phyloP scores from a whole-genome alignment of 768 basidiomycete genomes.

The Crepidotus variabilis region DNA sequence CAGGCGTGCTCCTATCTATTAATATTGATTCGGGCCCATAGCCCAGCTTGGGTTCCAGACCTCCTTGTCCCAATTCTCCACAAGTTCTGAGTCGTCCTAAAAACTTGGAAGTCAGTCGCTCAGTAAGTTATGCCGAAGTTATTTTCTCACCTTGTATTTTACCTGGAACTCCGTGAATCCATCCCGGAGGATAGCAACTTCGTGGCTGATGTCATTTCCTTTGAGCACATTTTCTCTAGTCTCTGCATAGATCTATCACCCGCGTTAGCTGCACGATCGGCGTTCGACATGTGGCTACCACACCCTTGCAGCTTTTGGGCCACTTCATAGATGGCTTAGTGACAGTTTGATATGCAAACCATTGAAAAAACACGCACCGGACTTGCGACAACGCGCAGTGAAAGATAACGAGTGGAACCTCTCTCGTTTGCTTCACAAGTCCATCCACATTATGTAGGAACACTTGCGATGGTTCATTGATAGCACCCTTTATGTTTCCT shows the following conservation, averaged over 20 bases:
- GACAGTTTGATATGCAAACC: not conserved
- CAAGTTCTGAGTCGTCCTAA: constrained; percentile 64
- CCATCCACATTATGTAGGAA: constrained; percentile 56
- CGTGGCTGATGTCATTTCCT: constrained; percentile 39
- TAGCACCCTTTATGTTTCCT: constrained; percentile 69
- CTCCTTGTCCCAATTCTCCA: constrained; percentile 74
- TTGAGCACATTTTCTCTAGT: constrained; percentile 47
- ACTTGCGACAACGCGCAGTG: constrained; percentile 78
- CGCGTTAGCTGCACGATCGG: constrained; percentile 4
- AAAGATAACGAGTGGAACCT: constrained; percentile 64
- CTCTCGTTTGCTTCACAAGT: constrained; percentile 58
- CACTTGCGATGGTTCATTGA: constrained; percentile 57
- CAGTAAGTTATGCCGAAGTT: not conserved
- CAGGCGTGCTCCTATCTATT: not conserved
- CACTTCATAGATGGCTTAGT: constrained; percentile 35
- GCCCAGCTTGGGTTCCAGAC: constrained; percentile 48
- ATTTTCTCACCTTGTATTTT: constrained; percentile 52
- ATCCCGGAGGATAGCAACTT: constrained; percentile 63
- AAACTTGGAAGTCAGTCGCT: not conserved
- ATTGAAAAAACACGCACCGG: constrained; percentile 45
- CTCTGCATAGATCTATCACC: constrained; percentile 61
- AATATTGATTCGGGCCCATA: constrained; percentile 8
- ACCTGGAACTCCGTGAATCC: constrained; percentile 73
- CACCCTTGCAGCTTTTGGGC: constrained; percentile 77
- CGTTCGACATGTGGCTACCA: constrained; percentile 13